These are phyloP conservation scores for Amylocarpus encephaloides DNA, from an alignment of 2,329 filamentous ascomycete genomes.

Conservation along the genomic window DNA sequence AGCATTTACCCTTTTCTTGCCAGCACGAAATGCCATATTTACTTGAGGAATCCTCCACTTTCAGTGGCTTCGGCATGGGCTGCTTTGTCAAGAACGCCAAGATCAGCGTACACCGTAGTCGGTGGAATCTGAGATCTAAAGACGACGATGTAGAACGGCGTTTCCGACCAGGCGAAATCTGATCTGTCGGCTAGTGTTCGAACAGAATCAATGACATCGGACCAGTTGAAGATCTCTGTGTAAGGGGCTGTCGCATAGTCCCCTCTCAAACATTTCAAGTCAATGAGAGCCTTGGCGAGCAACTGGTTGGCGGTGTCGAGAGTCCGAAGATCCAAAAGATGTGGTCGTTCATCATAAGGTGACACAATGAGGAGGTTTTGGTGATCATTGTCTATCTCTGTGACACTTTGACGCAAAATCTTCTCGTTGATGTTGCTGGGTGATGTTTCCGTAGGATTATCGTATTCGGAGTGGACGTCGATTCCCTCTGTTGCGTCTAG, in stretches of 20 bases:
- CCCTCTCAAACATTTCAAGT: constrained; percentile 52
- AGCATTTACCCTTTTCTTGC: constrained; percentile 2
- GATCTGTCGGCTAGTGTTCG: constrained; percentile 43
- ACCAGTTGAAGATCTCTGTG: constrained; percentile 71
- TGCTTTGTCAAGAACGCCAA: constrained; percentile 68
- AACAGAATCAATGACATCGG: constrained; percentile 53
- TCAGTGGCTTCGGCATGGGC: constrained; percentile 74
- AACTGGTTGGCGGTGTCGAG: constrained; percentile 61
- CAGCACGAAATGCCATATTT: constrained; percentile 19
- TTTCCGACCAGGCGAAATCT: constrained; percentile 50
- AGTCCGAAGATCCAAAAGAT: constrained; percentile 65
- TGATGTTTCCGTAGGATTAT: not conserved
- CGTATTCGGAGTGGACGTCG: not conserved
- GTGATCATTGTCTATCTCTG: constrained; percentile 1
- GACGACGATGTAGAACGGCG: constrained; percentile 74
- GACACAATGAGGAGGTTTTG: constrained; percentile 55
- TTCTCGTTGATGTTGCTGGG: not conserved
- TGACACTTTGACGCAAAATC: not conserved
- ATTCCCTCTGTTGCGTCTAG: not conserved
- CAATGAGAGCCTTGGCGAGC: constrained; percentile 64
- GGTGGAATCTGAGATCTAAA: constrained; percentile 70
- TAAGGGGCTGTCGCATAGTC: constrained; percentile 78
- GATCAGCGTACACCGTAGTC: constrained; percentile 58
- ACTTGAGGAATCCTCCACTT: constrained; percentile 78
- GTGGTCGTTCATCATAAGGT: constrained; percentile 64